A percentile compares a stretch with the other conserved stretches of the same genome.
Evolutionary conservation across 2,329 filamentous ascomycete species (phyloP).

Genomic region (Aspergillus sp.): DNA sequence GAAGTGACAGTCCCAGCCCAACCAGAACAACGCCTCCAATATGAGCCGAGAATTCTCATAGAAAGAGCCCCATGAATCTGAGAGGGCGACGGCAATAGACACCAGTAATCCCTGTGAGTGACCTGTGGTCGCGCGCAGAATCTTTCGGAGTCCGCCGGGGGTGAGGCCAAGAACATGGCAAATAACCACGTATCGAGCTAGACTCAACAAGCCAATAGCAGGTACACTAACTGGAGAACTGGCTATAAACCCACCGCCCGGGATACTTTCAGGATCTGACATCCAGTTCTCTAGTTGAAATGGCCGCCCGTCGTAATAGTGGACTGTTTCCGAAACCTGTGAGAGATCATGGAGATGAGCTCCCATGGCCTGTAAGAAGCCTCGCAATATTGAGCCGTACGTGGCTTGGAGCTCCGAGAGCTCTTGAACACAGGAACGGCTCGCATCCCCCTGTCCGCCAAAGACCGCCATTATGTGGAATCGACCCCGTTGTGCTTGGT

Average conservation of each 20-base stretch:
- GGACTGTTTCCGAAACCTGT: conserved; percentile 1
- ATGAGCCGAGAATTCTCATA: conserved; percentile 24
- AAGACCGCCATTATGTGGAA: conserved; percentile 17
- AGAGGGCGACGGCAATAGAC: conserved; percentile 34
- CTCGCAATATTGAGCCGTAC: conserved; percentile 16
- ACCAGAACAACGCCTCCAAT: conserved; percentile 28
- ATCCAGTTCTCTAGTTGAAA: conserved; percentile 19
- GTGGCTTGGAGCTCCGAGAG: conserved; percentile 13
- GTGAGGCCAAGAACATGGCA: conserved; percentile 27
- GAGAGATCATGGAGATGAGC: conserved; percentile 10
- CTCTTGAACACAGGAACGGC: conserved; percentile 17
- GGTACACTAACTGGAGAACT: conserved; percentile 42
- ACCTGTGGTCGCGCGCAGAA: conserved; percentile 30
- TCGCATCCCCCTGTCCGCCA: conserved; percentile 20
- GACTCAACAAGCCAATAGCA: conserved; percentile 36
- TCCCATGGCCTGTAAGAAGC: conserved; percentile 8
- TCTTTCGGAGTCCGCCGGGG: conserved; percentile 30
- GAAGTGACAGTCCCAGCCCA: conserved; percentile 19
- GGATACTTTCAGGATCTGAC: conserved; percentile 24
- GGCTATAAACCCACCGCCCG: conserved; percentile 33
- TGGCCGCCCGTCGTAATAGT: conserved; percentile 7
- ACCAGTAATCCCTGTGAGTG: conserved; percentile 42
- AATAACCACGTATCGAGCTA: conserved; percentile 31
- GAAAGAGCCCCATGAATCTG: conserved; percentile 35
- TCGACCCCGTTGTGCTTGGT: conserved; percentile 9